Conservation (phyloP, 2,329 filamentous ascomycete genomes). For the Fusarium sp. region DNA sequence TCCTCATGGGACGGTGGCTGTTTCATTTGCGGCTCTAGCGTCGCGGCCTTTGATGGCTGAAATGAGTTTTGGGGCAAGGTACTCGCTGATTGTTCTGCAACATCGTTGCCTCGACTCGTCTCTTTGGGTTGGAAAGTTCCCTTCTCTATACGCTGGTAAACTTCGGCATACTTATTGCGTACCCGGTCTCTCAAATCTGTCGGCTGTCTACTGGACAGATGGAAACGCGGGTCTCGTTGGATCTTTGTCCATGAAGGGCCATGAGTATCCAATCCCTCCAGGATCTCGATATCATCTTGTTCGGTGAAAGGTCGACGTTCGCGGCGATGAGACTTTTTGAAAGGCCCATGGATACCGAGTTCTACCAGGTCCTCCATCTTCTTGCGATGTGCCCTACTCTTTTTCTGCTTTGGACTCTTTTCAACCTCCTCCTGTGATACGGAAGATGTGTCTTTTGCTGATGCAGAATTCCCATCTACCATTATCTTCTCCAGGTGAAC, state of each 20-base stretch:
- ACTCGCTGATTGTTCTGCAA: slow-evolving; percentile 66
- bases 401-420: slow-evolving; percentile 59
- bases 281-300: slow-evolving; percentile 72
- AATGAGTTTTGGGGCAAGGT: slow-evolving; percentile 64
- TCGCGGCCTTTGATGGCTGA: slow-evolving; percentile 54
- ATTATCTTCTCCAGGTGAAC: slow-evolving; percentile 69
- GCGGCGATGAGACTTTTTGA: slow-evolving; percentile 72
- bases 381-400: slow-evolving; percentile 67
- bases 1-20: slow-evolving; percentile 63
- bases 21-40: slow-evolving; percentile 57
- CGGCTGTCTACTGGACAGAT: slow-evolving; percentile 70
- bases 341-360: slow-evolving; percentile 72
- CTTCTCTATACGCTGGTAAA: slow-evolving; percentile 70
- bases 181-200: slow-evolving; percentile 74
- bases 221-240: slow-evolving; percentile 69
- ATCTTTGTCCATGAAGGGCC: slow-evolving; percentile 76
- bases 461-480: slow-evolving; percentile 59
- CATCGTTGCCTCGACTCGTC: slow-evolving; percentile 55
- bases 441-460: slow-evolving; percentile 47
- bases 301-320: slow-evolving; percentile 72
- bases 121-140: slow-evolving; percentile 63
- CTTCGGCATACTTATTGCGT: slow-evolving; percentile 72
- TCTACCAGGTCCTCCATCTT: slow-evolving; percentile 68
- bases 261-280: slow-evolving; percentile 70
- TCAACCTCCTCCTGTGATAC: slow-evolving; percentile 50